phyloP scores from a whole-genome alignment of 768 basidiomycete species.

The Terana coerulea region DNA sequence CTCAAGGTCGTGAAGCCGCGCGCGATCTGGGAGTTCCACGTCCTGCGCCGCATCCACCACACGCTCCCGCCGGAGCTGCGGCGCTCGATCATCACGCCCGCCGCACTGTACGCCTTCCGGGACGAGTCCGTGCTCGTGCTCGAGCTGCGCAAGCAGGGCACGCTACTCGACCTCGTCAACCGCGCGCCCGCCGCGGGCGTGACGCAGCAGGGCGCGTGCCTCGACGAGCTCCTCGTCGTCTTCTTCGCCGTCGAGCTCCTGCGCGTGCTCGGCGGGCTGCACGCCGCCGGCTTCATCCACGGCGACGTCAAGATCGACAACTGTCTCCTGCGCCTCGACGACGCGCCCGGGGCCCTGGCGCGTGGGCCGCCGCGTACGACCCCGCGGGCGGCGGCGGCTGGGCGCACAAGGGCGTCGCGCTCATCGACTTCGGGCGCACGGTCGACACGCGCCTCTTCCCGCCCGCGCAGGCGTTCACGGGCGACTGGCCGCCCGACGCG shows the following conservation, averaged over 20 bases:
- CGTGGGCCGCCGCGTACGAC: slow-evolving; percentile 77
- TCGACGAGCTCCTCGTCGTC: slow-evolving; percentile 91
- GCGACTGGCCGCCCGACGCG: slow-evolving; percentile 87
- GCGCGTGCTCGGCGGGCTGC: slow-evolving; percentile 77
- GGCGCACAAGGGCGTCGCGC: slow-evolving; percentile 79
- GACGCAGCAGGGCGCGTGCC: slow-evolving; percentile 71
- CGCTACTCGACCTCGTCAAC: slow-evolving; percentile 89
- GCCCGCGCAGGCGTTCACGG: slow-evolving; percentile 70
- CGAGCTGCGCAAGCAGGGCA: slow-evolving; percentile 87
- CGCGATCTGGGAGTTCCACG: slow-evolving; percentile 90
- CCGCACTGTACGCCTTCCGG: slow-evolving; percentile 74
- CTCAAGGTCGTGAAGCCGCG: slow-evolving; percentile 89
- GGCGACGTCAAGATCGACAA: slow-evolving; percentile 99
- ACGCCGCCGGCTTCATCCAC: slow-evolving; percentile 83
- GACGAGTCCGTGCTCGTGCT: slow-evolving; percentile 92
- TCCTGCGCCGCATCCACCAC: slow-evolving; percentile 73
- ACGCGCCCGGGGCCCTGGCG: slow-evolving; percentile 67
- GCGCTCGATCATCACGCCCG: slow-evolving; percentile 70
- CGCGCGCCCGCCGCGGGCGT: slow-evolving; percentile 72
- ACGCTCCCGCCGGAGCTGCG: slow-evolving; percentile 56
- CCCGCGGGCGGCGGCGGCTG: slow-evolving; percentile 81
- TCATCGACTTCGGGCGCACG: slow-evolving; percentile 97
- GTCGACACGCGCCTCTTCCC: slow-evolving; percentile 87
- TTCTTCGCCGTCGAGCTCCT: slow-evolving; percentile 95
- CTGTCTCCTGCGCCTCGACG: slow-evolving; percentile 89